Conservation (phyloP, 2,329 filamentous ascomycete genomes). For the Penicillium sp. region DNA sequence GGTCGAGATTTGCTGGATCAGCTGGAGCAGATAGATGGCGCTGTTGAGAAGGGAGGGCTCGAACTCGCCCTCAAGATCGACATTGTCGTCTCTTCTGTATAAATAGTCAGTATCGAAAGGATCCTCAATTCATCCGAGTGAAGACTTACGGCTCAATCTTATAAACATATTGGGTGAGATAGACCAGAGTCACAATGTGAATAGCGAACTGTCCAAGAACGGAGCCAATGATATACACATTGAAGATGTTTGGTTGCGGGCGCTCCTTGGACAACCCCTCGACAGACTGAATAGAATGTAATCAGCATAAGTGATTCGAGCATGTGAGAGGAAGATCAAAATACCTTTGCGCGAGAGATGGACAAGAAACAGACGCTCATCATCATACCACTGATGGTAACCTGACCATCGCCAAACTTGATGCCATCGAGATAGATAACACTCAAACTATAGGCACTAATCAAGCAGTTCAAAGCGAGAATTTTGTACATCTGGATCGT, state of each 20-base stretch:
- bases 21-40: conserved; percentile 92
- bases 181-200: conserved; percentile 91
- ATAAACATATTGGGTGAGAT: conserved; percentile 88
- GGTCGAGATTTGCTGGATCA: conserved; percentile 98
- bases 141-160: conserved; percentile 75
- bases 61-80: conserved; percentile 96
- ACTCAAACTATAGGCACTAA: conserved; percentile 94
- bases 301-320: conserved; percentile 17
- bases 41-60: conserved; percentile 91
- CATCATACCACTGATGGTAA: conserved; percentile 98
- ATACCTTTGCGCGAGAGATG: conserved; percentile 88
- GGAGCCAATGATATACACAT: conserved; percentile 96
- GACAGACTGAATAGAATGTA: conserved; percentile 63
- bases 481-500: conserved; percentile 99
- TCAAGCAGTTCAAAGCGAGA: conserved; percentile 93
- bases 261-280: conserved; percentile 95
- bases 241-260: conserved; percentile 98
- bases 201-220: conserved; percentile 97
- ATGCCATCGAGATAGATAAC: conserved; percentile 97
- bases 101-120: conserved; percentile 39
- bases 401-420: conserved; percentile 98
- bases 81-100: conserved; percentile 58
- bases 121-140: not conserved
- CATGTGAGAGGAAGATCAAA: conserved; percentile 14
- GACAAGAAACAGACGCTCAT: conserved; percentile 99